Conservation (phyloP, 1,139 yeast species). For the Candida labiduridarum region DNA sequence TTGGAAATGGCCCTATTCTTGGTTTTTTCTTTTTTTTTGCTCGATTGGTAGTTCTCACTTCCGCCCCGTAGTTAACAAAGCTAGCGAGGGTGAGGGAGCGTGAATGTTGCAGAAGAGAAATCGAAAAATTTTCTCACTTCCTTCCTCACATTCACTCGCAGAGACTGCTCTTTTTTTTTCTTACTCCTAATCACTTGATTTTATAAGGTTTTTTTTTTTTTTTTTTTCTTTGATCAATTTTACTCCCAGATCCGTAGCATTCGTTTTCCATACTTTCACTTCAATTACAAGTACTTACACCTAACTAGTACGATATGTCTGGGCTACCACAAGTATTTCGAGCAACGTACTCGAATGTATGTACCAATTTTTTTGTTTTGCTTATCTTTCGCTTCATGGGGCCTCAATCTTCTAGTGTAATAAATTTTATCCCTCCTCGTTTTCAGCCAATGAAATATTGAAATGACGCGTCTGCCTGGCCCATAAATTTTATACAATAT, state of each 20-base stretch:
- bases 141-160: not conserved
- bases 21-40: not conserved
- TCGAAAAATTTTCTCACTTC: not conserved
- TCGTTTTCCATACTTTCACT: not conserved
- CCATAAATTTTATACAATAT: not conserved
- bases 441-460: not conserved
- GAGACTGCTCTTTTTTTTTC: not conserved
- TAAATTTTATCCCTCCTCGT: slow-evolving; percentile 2
- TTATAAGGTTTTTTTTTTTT: slow-evolving; percentile 1
- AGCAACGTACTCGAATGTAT: slow-evolving; percentile 19
- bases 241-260: not conserved
- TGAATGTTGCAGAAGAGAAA: not conserved
- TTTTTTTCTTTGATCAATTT: not conserved
- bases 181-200: slow-evolving; percentile 1
- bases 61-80: not conserved
- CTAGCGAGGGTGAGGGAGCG: not conserved
- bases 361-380: slow-evolving; percentile 6
- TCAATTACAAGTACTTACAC: not conserved
- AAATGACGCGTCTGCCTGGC: slow-evolving; percentile 13
- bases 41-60: not conserved
- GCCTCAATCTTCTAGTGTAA: not conserved
- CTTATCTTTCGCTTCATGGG: not conserved
- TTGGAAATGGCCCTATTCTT: not conserved
- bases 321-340: slow-evolving; percentile 18
- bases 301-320: not conserved